Percentiles rank a stretch among this genome's conserved stretches.
phyloP scores from a whole-genome alignment of 345 rosid species.

The Citrus unshiu region DNA sequence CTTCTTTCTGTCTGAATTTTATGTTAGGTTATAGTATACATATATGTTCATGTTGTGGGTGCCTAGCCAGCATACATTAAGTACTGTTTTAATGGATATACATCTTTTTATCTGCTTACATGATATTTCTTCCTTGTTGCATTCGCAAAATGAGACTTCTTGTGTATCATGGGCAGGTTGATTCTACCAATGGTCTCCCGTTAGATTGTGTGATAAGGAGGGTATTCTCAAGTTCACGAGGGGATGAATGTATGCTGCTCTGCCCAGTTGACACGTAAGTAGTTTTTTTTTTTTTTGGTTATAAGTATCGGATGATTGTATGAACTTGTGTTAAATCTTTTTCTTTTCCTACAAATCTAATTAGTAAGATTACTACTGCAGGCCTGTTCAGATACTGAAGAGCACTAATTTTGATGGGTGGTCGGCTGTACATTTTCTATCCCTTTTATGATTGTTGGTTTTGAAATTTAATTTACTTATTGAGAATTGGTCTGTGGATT shows the following conservation, averaged over 20 bases:
- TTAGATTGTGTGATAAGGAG: slow-evolving; percentile 88
- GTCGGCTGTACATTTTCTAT: slow-evolving; percentile 74
- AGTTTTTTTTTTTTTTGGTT: neutral
- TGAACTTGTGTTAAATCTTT: neutral
- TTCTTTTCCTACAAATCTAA: slow-evolving; percentile 5
- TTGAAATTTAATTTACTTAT: neutral
- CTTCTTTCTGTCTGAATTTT: neutral
- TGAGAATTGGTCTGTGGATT: neutral
- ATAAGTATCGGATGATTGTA: neutral
- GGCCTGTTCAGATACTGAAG: slow-evolving; percentile 90
- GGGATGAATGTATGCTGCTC: slow-evolving; percentile 86
- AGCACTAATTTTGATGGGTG: slow-evolving; percentile 81
- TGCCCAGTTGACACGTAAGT: slow-evolving; percentile 91
- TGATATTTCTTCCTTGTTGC: neutral
- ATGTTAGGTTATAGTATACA: too few relatives aligned
- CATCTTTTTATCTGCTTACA: neutral
- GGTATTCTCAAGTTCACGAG: slow-evolving; percentile 68
- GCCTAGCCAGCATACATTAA: too few relatives aligned
- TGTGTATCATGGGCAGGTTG: slow-evolving; percentile 48
- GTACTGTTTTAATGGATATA: neutral
- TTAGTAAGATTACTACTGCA: slow-evolving; percentile 37
- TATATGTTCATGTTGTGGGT: neutral
- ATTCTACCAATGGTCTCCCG: slow-evolving; percentile 59
- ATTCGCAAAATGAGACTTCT: neutral
- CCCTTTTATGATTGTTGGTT: neutral